These are phyloP conservation scores for Cucurbitaria berberidis DNA, from an alignment of 2,329 filamentous ascomycete genomes.

Conservation along the genomic window DNA sequence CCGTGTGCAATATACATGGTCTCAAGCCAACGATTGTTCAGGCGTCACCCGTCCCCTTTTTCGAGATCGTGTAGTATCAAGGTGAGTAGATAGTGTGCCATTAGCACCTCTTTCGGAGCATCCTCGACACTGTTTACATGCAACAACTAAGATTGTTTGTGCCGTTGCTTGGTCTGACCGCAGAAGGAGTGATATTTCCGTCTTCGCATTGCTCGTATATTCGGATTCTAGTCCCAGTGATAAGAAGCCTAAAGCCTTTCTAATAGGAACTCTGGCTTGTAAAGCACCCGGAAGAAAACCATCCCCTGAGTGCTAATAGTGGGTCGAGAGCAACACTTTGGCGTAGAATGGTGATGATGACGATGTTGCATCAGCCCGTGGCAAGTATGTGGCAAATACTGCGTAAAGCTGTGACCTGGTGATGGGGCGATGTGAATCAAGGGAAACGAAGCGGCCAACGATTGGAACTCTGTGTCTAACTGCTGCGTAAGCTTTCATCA, in stretches of 20 bases:
- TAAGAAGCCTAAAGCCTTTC: background rate
- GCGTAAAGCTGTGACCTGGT: background rate
- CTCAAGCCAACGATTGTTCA: too few relatives aligned
- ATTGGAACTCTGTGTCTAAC: background rate
- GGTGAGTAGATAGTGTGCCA: background rate
- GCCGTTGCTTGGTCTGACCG: too few relatives aligned
- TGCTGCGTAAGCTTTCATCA: background rate
- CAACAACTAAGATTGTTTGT: background rate
- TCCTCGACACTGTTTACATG: background rate
- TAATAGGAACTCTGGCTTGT: background rate
- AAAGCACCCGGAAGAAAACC: background rate
- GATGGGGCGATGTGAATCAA: background rate
- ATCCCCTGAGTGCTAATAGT: background rate
- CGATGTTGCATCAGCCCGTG: background rate
- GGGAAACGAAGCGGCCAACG: background rate
- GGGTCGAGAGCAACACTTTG: background rate
- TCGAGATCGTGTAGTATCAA: too few relatives aligned
- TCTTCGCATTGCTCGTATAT: too few relatives aligned
- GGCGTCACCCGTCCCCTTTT: too few relatives aligned
- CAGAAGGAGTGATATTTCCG: too few relatives aligned
- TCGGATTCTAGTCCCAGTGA: background rate
- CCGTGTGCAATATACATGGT: too few relatives aligned
- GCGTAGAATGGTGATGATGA: background rate
- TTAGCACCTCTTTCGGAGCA: background rate
- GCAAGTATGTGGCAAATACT: background rate